Base-by-base conservation (phyloP, 2,329 filamentous ascomycete species). In the Parascedosporium putredinis region DNA sequence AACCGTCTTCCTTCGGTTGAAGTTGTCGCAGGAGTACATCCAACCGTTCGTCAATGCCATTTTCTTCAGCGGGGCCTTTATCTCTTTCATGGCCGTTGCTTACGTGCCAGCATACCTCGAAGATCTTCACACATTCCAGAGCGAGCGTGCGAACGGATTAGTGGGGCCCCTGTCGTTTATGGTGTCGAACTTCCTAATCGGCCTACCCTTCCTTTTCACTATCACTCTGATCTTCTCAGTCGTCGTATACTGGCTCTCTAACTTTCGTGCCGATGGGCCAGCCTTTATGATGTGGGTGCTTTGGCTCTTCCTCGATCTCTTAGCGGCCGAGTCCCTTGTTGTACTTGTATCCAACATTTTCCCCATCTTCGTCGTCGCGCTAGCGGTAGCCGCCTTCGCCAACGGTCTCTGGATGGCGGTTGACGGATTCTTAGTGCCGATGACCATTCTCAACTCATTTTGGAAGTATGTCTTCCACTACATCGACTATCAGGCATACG, bases 341-440 rank as follows among this genome's bases (percentile, higher is more conserved):
- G 86, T 95, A 2, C 71, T 94, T 24, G 71, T 93, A 20, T 79
- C 82, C 0, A 79, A 76, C 1, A 63, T 93, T 1, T 81, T 89
- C 55, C 86, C 86, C 0, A 84, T 82, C 54, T 94, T 94, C 55
- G 88, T 94, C 46, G 77, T 91, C 42, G 73, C 86, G 0, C 77
- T 94, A 1, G 88, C 88, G 1, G 71, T 88, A 2, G 85, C 86
- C 0, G 88, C 88, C 1, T 94, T 94, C 59, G 84, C 86, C 20
- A 95, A 95, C 64, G 88, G 88, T 0, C 71, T 95, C 5, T 95
- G 88, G 88, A 94, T 94, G 88, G 82, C 78, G 47, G 86, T 91
- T 1, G 80, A 83, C 48, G 88, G 88, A 1, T 94, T 94, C 67
- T 75, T 94, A 63, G 87, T 94, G 2, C 75, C 79, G 3, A 79